A percentile compares a stretch with the other conserved stretches of the same genome.
Conservation (phyloP, 129 eudicot genomes). For the Tanacetum coccineum region DNA sequence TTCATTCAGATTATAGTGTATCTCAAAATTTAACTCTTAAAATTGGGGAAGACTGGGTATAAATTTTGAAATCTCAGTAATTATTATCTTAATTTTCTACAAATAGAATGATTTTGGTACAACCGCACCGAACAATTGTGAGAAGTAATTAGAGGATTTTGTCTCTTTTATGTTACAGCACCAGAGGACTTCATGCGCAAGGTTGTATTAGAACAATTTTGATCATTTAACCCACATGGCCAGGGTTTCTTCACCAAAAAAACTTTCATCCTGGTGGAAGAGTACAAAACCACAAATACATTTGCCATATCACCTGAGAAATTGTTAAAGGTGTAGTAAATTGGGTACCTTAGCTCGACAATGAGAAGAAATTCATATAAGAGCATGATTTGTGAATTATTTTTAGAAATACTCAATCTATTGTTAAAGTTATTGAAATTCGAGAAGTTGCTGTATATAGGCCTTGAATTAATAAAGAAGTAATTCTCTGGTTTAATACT, state of each 20-base stretch:
- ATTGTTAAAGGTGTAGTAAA: neutral
- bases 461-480: conserved; percentile 10
- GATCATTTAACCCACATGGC: conserved; percentile 21
- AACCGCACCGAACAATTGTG: too few species aligned
- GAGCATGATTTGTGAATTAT: neutral
- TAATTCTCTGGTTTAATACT: neutral
- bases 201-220: conserved; percentile 61
- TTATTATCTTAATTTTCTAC: neutral
- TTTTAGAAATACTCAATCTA: conserved; percentile 1
- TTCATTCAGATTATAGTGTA: neutral
- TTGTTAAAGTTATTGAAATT: conserved; percentile 9
- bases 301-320: conserved; percentile 2
- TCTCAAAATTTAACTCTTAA: neutral
- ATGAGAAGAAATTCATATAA: neutral
- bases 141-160: neutral
- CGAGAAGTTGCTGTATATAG: conserved; percentile 14
- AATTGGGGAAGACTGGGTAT: neutral
- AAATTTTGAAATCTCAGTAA: neutral
- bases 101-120: neutral
- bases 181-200: conserved; percentile 88
- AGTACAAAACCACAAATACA: conserved; percentile 20
- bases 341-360: neutral
- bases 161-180: conserved; percentile 42
- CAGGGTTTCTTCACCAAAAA: conserved; percentile 2
- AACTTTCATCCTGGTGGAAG: neutral